Evolutionary conservation across 1,139 yeast genomes (phyloP).

Genomic region (Saccharomyces hybrid): DNA sequence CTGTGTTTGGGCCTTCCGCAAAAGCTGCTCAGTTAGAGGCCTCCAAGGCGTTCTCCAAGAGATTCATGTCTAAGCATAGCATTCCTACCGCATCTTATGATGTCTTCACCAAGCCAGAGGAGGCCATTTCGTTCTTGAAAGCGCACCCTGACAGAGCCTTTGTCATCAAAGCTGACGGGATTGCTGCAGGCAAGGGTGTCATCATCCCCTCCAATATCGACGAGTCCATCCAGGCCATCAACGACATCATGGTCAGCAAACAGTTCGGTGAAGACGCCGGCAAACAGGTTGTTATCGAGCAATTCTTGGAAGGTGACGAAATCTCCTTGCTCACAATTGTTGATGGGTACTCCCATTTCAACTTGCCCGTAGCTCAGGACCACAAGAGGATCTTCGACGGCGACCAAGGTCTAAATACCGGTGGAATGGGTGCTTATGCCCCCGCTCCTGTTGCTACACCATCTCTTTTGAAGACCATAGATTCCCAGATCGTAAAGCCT

Average conservation of each 20-base stretch:
- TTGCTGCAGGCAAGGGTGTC: conserved; percentile 99
- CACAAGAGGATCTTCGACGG: conserved; percentile 93
- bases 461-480: conserved; percentile 58
- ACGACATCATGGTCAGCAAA: conserved; percentile 82
- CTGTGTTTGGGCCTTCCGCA: conserved; percentile 91
- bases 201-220: conserved; percentile 77
- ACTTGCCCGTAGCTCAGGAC: conserved; percentile 96
- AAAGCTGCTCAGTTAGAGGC: conserved; percentile 95
- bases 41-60: conserved; percentile 88
- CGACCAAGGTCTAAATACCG: conserved; percentile 91
- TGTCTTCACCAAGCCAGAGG: conserved; percentile 68
- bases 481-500: conserved; percentile 71
- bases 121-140: conserved; percentile 65
- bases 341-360: conserved; percentile 88
- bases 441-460: conserved; percentile 96
- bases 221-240: conserved; percentile 79
- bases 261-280: conserved; percentile 85
- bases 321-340: conserved; percentile 84
- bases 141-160: conserved; percentile 57
- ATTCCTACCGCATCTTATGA: conserved; percentile 91
- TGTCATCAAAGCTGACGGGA: conserved; percentile 94
- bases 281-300: conserved; percentile 93
- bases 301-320: conserved; percentile 93
- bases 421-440: conserved; percentile 99
- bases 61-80: conserved; percentile 82